Evolutionary conservation across 2,329 filamentous ascomycete genomes (phyloP), one percentile per base, ranked within the genome.

Genomic region (Epichloe festucae): DNA sequence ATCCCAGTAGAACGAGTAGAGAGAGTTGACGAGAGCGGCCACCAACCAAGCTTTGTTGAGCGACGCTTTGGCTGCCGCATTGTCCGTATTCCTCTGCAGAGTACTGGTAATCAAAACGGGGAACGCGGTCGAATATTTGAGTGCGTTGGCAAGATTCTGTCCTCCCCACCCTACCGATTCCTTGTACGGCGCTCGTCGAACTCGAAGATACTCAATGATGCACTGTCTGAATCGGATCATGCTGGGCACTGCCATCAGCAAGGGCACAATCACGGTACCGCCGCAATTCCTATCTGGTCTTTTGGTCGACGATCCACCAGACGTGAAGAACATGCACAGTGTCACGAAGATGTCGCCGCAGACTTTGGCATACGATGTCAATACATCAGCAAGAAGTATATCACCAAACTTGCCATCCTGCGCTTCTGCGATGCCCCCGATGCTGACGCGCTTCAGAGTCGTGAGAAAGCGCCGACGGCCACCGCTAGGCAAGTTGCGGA

Each of bases 1-100:
- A 62, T 98, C 93, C 93, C 93, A 98, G 74, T 93, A 98, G 72
- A 97, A 97, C n/a, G 86, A 89, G 70, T 95, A 98, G 44, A 86
- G 73, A 14, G 88, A 94, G 67, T 98, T 96, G 60, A 93, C 63
- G 36, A 89, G 72, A 34, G 88, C 85, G 43, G 85, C 85, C 38
- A 77, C 68, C 34, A 94, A 72, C 83, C 88, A 93, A 46, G 72
- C 70, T 41, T 72, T 72, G 65, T 79, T 77, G 52, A 79, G 63
- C 0, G 64, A 61, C 3, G 70, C 64, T 55, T 69, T 67, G 5
- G 71, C 67, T 38, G 64, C 63, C 14, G 67, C 68, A 41, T 65
- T 60, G 36, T 64, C 78, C 65, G 66, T 75, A 72, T 65, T 81
- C 54, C 87, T 78, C 70, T 89, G 82, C 62, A 93, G 67, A 1